These are phyloP conservation scores for Chromera velia DNA, from an alignment of 73 alveolate genomes.

Conservation along the genomic window DNA sequence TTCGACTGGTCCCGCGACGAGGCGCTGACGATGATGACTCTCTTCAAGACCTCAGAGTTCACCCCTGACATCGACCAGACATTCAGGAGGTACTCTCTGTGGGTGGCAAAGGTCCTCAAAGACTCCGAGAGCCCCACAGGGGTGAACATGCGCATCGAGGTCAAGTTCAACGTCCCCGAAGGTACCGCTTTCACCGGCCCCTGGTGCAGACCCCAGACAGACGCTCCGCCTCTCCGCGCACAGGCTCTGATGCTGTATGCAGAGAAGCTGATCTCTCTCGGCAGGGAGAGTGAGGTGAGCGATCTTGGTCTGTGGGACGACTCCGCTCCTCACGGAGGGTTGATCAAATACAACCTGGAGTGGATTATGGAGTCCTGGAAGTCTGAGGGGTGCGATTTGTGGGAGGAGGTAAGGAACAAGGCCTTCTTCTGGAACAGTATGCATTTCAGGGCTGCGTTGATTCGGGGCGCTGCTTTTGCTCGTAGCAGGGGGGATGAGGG, in stretches of 20 bases:
- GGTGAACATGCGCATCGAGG: constrained; percentile 23
- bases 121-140: constrained; percentile 8
- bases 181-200: constrained; percentile 48
- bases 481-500: constrained; percentile 20
- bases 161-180: constrained; percentile 37
- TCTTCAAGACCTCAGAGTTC: constrained; percentile 26
- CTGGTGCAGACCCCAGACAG: constrained; percentile 54
- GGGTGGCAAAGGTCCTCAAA: constrained; percentile 21
- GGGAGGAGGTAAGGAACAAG: constrained; percentile 46
- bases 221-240: constrained; percentile 45
- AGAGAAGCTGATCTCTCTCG: background rate
- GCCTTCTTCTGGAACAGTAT: constrained; percentile 52
- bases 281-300: constrained; percentile 9
- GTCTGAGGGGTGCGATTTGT: constrained; percentile 35
- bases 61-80: constrained; percentile 3
- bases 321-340: constrained; percentile 2
- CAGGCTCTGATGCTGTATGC: constrained; percentile 24
- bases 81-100: constrained; percentile 7
- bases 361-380: constrained; percentile 37
- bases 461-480: constrained; percentile 15
- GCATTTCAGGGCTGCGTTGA: constrained; percentile 14
- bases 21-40: constrained; percentile 38
- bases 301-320: constrained; percentile 4
- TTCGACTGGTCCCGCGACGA: constrained; percentile 45
- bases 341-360: constrained; percentile 18